Conservation (phyloP, 2,329 filamentous ascomycete genomes). For the Fusarium metavorans region DNA sequence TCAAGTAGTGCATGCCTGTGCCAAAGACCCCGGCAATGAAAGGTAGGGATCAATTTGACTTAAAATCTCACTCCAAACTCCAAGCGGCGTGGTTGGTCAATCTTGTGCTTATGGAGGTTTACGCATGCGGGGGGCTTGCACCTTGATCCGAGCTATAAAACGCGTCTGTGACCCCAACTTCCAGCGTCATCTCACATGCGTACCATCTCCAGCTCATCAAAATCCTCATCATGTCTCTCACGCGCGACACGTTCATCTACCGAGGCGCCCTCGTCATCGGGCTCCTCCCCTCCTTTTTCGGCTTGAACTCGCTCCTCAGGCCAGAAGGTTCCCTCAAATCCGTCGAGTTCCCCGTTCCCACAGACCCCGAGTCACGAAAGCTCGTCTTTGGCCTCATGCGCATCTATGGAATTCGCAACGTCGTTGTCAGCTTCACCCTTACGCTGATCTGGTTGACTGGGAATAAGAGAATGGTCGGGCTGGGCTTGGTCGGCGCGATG, state of each 20-base stretch:
- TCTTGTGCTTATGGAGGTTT: neutral
- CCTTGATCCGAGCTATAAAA: neutral
- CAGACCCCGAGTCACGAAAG: constrained; percentile 21
- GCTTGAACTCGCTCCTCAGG: constrained; percentile 23
- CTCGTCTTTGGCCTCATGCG: constrained; percentile 14
- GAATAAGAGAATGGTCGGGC: constrained; percentile 12
- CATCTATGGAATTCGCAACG: constrained; percentile 31
- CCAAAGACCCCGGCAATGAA: neutral
- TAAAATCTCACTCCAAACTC: neutral
- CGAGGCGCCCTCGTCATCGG: constrained; percentile 24
- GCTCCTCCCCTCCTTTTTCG: constrained; percentile 29
- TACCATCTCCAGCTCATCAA: neutral
- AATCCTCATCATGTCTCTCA: neutral
- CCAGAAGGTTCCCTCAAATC: constrained; percentile 23
- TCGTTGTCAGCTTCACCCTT: constrained; percentile 34
- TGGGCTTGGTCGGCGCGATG: constrained; percentile 5
- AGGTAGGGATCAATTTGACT: neutral
- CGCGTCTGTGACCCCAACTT: neutral
- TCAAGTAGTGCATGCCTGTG: too few relatives aligned
- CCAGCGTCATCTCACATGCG: neutral
- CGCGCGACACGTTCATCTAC: constrained; percentile 26
- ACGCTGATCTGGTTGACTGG: constrained; percentile 26
- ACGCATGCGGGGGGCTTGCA: neutral
- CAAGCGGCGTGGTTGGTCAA: neutral
- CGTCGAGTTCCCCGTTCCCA: constrained; percentile 27